phyloP scores from a whole-genome alignment of 2,329 filamentous ascomycete species.

The Colletotrichum chrysophilum region DNA sequence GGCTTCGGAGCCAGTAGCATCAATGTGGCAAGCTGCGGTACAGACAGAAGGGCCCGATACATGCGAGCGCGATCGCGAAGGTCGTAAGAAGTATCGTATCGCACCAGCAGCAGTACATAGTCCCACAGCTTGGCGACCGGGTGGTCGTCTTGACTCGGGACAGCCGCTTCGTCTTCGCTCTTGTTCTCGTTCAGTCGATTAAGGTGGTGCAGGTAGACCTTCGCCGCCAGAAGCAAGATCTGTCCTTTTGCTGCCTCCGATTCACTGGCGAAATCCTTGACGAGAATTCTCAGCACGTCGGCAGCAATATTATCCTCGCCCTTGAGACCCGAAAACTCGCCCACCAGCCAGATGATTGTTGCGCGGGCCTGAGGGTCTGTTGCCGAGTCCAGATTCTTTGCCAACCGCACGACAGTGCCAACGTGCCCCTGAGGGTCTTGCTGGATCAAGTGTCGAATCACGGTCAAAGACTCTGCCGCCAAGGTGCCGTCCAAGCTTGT shows the following conservation, averaged over 20 bases:
- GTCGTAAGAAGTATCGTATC: slow-evolving; percentile 95
- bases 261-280: slow-evolving; percentile 85
- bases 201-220: slow-evolving; percentile 91
- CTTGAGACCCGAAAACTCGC: slow-evolving; percentile 85
- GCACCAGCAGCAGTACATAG: slow-evolving; percentile 82
- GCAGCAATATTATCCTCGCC: slow-evolving; percentile 89
- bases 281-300: slow-evolving; percentile 86
- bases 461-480: slow-evolving; percentile 91
- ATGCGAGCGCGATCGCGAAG: slow-evolving; percentile 89
- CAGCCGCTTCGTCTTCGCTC: slow-evolving; percentile 35
- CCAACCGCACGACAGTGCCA: slow-evolving; percentile 85
- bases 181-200: slow-evolving; percentile 62
- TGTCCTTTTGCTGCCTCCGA: slow-evolving; percentile 87
- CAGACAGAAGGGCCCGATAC: slow-evolving; percentile 82
- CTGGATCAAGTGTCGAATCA: slow-evolving; percentile 94
- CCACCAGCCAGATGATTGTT: slow-evolving; percentile 96
- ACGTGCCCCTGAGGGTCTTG: slow-evolving; percentile 82
- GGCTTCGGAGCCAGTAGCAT: slow-evolving; percentile 94
- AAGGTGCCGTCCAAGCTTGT: slow-evolving; percentile 86
- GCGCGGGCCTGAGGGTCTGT: slow-evolving; percentile 88
- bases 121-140: slow-evolving; percentile 81
- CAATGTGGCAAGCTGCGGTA: slow-evolving; percentile 86
- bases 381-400: slow-evolving; percentile 88
- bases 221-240: slow-evolving; percentile 91
- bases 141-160: slow-evolving; percentile 57